These are phyloP conservation scores for Lathyrus sativus DNA, from an alignment of 306 rosid genomes.

Conservation along the genomic window DNA sequence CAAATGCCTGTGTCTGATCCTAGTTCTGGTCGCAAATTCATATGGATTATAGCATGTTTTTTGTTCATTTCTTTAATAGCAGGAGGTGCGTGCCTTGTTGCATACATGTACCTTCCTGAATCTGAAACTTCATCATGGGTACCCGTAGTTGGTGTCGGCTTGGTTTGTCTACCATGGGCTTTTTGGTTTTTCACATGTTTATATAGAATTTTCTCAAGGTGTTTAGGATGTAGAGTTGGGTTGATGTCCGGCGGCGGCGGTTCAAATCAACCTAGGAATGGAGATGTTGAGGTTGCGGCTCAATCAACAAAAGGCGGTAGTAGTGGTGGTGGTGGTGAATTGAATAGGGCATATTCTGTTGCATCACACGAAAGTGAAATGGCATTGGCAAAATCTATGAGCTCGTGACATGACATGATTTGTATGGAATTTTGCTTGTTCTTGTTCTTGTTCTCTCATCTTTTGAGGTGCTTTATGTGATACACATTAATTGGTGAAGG, in stretches of 20 bases:
- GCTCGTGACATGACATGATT: constrained; percentile 34
- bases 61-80: constrained; percentile 49
- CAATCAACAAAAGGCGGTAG: constrained; percentile 5
- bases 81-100: constrained; percentile 68
- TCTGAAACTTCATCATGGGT: constrained; percentile 50
- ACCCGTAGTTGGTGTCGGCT: constrained; percentile 53
- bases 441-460: constrained; percentile 11
- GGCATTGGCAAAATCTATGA: constrained; percentile 61
- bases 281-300: constrained; percentile 33
- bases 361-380: constrained; percentile 69
- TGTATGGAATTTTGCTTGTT: constrained; percentile 8
- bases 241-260: neutral
- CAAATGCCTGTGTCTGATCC: constrained; percentile 64
- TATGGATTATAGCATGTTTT: constrained; percentile 55
- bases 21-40: constrained; percentile 52
- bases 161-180: constrained; percentile 85
- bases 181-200: constrained; percentile 73
- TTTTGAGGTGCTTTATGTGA: constrained; percentile 29
- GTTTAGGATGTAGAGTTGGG: constrained; percentile 47
- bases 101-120: constrained; percentile 58
- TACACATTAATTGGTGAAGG: neutral
- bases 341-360: constrained; percentile 36
- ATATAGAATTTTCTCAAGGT: constrained; percentile 60
- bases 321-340: neutral
- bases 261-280: neutral